Base-by-base conservation (phyloP, 2,329 filamentous ascomycete species). In the Scorias spongiosa region DNA sequence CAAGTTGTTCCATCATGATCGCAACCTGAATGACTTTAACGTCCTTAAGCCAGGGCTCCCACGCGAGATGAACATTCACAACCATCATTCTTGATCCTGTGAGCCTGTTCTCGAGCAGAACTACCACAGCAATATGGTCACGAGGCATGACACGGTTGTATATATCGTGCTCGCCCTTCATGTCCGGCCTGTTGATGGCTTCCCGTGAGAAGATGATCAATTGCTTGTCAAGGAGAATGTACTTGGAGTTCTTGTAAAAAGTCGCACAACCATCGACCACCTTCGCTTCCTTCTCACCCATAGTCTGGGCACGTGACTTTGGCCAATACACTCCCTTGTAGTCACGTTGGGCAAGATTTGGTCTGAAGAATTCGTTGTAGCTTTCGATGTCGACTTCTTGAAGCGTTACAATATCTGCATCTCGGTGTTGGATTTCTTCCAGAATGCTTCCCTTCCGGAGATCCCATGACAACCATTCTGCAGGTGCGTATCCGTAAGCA, bases 81-180 rank as follows among this genome's bases (percentile, higher is more conserved):
- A 96, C 79, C 49, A 98, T 93, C 57, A 96, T 69, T 45, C 91
- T 80, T 11, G 86, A 80, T n/a, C 91, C 91, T 0, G 89, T 95
- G 48, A 76, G 69, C 32, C 89, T 78, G 56, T 93, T 95, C 64
- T 98, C 91, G 49, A 98, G 77, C 68, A 96, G 93, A 44, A 83
- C 79, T 40, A 94, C 77, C 40, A 94, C 81, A 12, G 84, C 91
- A 62, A 98, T 94, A 60, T 96, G 89, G 70, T 98, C 91, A 66
- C 91, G 86, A 48, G 89, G 88, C 91, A 95, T 96, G 48, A 98
- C 83, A 26, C 91, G 83, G 62, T 98, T 98, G 73, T 94, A 96
- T 45, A 96, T 89, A 57, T 98, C 91, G 59, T 93, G 85, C 57
- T 93, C 86, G 45, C 88, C 85, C 67, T 96, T 96, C 78, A 95